Percentiles rank a stretch among this genome's conserved stretches.
Evolutionary conservation across 2,329 filamentous ascomycete genomes (phyloP).

Genomic region (Diatrype stigma): DNA sequence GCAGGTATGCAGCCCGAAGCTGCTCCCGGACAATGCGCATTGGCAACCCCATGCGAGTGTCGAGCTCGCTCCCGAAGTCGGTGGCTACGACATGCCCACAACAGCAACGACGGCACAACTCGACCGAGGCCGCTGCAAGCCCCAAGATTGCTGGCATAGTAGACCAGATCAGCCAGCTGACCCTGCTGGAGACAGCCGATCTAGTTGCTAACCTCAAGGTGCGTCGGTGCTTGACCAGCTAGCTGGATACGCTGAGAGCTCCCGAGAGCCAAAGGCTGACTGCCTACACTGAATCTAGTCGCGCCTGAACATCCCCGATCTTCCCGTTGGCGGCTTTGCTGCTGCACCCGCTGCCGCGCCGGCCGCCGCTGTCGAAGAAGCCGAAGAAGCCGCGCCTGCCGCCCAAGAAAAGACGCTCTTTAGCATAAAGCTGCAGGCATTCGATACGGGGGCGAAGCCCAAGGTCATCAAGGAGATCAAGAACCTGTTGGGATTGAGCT

Average conservation of each 20-base stretch:
- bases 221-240: constrained; percentile 15
- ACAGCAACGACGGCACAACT: constrained; percentile 75
- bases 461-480: constrained; percentile 99
- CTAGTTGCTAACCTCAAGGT: constrained; percentile 95
- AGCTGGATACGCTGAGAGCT: constrained; percentile 7
- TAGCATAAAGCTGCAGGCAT: constrained; percentile 87
- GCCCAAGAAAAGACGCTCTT: constrained; percentile 97
- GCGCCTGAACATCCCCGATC: constrained; percentile 94
- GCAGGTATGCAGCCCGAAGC: constrained; percentile 60
- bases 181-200: constrained; percentile 93
- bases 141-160: constrained; percentile 95
- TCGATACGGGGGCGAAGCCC: constrained; percentile 85
- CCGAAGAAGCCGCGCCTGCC: constrained; percentile 81
- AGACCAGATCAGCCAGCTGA: constrained; percentile 98
- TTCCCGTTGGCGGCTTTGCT: constrained; percentile 89
- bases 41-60: constrained; percentile 40
- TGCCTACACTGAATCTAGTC: constrained; percentile 50
- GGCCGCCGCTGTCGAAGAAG: constrained; percentile 68
- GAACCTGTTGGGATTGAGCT: constrained; percentile 84
- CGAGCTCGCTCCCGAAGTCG: constrained; percentile 38
- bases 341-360: constrained; percentile 59
- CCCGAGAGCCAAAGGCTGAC: too few relatives aligned
- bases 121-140: constrained; percentile 71
- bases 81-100: constrained; percentile 40
- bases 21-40: constrained; percentile 60